Evolutionary conservation across 192 early-diverging fungal genomes (phyloP).

Genomic region (Coemansia sp.): DNA sequence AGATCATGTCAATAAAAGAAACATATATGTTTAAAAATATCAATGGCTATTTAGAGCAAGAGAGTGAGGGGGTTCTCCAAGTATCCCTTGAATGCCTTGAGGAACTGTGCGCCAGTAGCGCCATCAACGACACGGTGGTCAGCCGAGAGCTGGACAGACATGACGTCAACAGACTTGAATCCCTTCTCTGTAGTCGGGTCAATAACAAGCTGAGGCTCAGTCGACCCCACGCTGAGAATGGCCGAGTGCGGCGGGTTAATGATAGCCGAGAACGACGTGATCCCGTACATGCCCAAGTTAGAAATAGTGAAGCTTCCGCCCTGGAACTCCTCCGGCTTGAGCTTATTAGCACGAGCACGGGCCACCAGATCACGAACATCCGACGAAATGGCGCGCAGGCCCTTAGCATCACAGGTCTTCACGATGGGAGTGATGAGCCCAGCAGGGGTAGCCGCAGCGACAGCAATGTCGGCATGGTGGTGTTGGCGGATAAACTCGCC

Average conservation of each 20-base stretch:
- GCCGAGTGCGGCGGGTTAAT: constrained; percentile 95
- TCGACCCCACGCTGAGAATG: constrained; percentile 91
- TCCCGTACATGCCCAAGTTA: constrained; percentile 97
- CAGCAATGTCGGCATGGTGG: constrained; percentile 89
- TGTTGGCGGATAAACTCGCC: constrained; percentile 91
- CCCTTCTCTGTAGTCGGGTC: constrained; percentile 64
- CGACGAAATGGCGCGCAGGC: constrained; percentile 82
- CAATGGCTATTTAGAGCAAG: constrained; percentile 65
- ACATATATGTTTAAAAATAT: not conserved
- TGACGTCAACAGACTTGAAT: constrained; percentile 72
- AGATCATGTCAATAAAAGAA: not conserved
- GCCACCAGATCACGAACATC: constrained; percentile 82
- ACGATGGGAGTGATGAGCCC: constrained; percentile 98
- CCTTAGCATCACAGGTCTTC: constrained; percentile 76
- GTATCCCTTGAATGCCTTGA: constrained; percentile 84
- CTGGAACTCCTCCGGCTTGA: constrained; percentile 95
- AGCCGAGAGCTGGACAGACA: constrained; percentile 85
- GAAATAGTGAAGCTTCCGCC: constrained; percentile 98
- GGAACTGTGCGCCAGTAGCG: constrained; percentile 88
- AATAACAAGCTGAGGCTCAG: constrained; percentile 74
- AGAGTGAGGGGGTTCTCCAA: constrained; percentile 95
- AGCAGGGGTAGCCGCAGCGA: constrained; percentile 92
- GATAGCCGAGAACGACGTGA: constrained; percentile 94
- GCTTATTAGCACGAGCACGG: constrained; percentile 84
- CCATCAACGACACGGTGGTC: constrained; percentile 98